Percentiles rank a stretch among this genome's conserved stretches.
These are phyloP conservation scores for Nyssa sinensis DNA, from an alignment of 148 eudicot genomes.

Conservation along the genomic window DNA sequence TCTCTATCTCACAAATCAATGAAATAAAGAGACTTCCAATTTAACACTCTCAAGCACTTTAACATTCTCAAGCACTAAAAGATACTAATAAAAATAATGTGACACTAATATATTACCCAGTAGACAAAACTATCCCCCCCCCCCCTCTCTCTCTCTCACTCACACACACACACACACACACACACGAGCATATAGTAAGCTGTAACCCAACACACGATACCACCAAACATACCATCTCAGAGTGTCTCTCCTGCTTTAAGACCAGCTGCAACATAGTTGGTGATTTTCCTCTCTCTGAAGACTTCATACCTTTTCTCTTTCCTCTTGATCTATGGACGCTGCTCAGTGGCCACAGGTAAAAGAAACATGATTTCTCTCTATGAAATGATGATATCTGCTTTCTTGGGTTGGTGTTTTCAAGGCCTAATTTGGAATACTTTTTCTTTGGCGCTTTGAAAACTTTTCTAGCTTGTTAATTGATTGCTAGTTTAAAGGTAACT, in stretches of 20 bases:
- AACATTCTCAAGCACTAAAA: neutral
- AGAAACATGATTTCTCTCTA: slow-evolving; percentile 7
- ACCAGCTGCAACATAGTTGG: slow-evolving; percentile 22
- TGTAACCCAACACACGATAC: slow-evolving; percentile 12
- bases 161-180: no score
- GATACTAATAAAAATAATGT: neutral
- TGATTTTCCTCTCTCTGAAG: slow-evolving; percentile 18
- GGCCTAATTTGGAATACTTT: neutral
- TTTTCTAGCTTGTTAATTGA: neutral
- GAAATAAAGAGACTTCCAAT: no score
- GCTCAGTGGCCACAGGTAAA: slow-evolving; percentile 31
- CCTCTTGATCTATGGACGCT: slow-evolving; percentile 24
- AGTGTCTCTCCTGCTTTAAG: slow-evolving; percentile 20
- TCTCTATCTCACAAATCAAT: no score
- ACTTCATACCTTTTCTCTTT: slow-evolving; percentile 10
- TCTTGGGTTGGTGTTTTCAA: slow-evolving; percentile 6
- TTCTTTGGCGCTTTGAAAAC: neutral
- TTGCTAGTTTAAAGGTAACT: slow-evolving; percentile 4
- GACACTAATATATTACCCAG: neutral
- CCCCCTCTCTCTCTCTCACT: slow-evolving; percentile 17
- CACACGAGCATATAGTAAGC: neutral
- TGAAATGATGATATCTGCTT: slow-evolving; percentile 12
- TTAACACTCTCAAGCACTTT: no score
- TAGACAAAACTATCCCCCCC: slow-evolving; percentile 13
- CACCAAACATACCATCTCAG: slow-evolving; percentile 3